A percentile compares a stretch with the other conserved stretches of the same genome.
Conservation (phyloP, 2,329 filamentous ascomycete species). For the Neopestalotiopsis clavispora region DNA sequence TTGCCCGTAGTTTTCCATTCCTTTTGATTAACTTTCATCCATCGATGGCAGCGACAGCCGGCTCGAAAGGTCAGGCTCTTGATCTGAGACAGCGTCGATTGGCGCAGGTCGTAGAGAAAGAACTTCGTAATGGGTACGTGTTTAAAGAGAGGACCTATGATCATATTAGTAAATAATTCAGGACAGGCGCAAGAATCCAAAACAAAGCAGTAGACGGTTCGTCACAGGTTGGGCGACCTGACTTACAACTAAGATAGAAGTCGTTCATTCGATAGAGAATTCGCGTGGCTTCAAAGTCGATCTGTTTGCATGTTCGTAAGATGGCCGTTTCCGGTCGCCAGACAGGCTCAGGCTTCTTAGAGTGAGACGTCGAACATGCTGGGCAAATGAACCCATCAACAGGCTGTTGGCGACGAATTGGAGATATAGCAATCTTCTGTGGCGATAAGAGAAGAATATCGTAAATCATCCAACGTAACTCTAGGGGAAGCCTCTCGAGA, state of each 20-base stretch:
- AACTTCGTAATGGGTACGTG: conserved; percentile 19
- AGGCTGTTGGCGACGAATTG: conserved; percentile 18
- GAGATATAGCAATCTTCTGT: conserved; percentile 22
- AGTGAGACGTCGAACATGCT: background rate
- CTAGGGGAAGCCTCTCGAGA: conserved; percentile 32
- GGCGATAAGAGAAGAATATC: conserved; percentile 27
- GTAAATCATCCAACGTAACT: conserved; percentile 35
- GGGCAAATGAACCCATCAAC: conserved; percentile 9
- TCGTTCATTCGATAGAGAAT: conserved; percentile 35
- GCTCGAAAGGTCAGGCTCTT: conserved; percentile 23
- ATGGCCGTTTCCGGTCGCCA: conserved; percentile 30
- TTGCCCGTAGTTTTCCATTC: conserved; percentile 22
- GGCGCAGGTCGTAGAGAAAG: conserved; percentile 28
- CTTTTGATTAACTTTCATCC: conserved; percentile 4
- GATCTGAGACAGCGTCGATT: conserved; percentile 25
- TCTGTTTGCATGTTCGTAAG: conserved; percentile 34
- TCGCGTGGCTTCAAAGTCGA: conserved; percentile 35
- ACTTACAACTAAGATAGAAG: conserved; percentile 32
- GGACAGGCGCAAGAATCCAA: too few species aligned
- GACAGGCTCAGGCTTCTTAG: conserved; percentile 6
- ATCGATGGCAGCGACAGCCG: conserved; percentile 25
- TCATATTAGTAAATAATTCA: background rate
- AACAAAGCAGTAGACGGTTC: too few species aligned
- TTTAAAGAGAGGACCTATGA: conserved; percentile 7
- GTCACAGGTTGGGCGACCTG: background rate